These are phyloP conservation scores for Microsporum canis DNA, from an alignment of 2,329 filamentous ascomycete species.

Conservation along the genomic window DNA sequence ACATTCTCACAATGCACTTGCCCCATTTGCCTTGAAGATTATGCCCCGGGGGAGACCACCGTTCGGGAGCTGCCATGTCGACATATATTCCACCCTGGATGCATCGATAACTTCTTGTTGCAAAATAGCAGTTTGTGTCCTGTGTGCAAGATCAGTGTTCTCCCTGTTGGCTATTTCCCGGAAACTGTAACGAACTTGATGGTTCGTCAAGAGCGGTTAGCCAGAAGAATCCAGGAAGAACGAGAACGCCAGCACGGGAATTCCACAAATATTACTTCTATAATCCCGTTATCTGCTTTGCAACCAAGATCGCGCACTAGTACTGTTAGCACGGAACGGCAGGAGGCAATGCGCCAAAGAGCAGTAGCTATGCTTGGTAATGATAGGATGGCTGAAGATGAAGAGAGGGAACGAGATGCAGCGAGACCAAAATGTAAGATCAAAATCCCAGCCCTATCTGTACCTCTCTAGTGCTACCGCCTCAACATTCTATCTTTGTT, in stretches of 20 bases:
- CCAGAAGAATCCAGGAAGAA: constrained; percentile 4
- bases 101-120: constrained; percentile 74
- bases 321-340: neutral
- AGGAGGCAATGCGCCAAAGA: constrained; percentile 13
- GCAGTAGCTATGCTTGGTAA: constrained; percentile 13
- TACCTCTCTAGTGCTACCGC: neutral
- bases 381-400: constrained; percentile 12
- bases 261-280: neutral
- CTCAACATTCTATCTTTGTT: neutral
- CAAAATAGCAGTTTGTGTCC: constrained; percentile 78
- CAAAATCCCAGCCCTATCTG: neutral
- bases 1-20: constrained; percentile 60
- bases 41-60: constrained; percentile 54
- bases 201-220: constrained; percentile 66
- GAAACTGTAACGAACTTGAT: constrained; percentile 67
- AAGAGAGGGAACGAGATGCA: constrained; percentile 15
- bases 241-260: neutral
- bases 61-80: constrained; percentile 81
- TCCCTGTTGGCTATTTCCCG: constrained; percentile 58
- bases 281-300: neutral
- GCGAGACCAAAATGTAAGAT: constrained; percentile 17
- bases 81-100: constrained; percentile 88
- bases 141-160: constrained; percentile 72
- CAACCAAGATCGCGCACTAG: neutral
- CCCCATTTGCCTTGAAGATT: constrained; percentile 81